These are phyloP conservation scores for Psidium guajava DNA, from an alignment of 345 rosid genomes.

Conservation along the genomic window DNA sequence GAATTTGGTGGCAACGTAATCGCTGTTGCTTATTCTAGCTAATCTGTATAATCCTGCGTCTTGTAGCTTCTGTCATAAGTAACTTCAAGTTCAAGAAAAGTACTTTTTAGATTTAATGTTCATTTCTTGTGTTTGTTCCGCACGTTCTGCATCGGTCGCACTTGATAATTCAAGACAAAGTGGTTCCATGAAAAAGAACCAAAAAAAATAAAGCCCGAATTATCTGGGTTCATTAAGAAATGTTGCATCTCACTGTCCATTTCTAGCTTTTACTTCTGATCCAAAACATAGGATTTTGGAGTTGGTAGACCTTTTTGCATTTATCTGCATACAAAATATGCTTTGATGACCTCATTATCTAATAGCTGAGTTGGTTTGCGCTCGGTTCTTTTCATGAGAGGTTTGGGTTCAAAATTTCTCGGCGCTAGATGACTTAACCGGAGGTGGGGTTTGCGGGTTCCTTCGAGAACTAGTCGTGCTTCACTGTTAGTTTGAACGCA, in stretches of 20 bases:
- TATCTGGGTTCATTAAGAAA: too few relatives aligned
- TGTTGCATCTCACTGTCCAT: not conserved
- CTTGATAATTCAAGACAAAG: not conserved
- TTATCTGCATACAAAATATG: not conserved
- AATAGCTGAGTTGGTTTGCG: too few relatives aligned
- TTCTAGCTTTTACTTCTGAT: not conserved
- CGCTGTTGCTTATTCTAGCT: not conserved
- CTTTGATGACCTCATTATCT: not conserved
- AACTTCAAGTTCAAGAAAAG: not conserved
- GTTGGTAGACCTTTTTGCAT: too few relatives aligned
- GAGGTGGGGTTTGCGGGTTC: too few relatives aligned
- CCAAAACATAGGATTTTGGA: not conserved
- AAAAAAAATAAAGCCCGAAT: not conserved
- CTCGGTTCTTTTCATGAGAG: too few relatives aligned
- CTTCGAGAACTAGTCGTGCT: too few relatives aligned
- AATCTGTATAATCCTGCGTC: not conserved
- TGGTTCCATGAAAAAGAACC: not conserved
- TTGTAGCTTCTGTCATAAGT: not conserved
- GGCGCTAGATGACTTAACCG: too few relatives aligned
- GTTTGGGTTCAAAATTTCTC: too few relatives aligned
- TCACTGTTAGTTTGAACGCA: too few relatives aligned
- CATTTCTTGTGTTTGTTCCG: not conserved
- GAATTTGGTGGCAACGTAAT: not conserved
- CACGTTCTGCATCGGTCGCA: not conserved
- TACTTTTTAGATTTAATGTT: not conserved